Base-by-base conservation (phyloP, 208 protist genomes). In the Trypanosoma theileri region DNA sequence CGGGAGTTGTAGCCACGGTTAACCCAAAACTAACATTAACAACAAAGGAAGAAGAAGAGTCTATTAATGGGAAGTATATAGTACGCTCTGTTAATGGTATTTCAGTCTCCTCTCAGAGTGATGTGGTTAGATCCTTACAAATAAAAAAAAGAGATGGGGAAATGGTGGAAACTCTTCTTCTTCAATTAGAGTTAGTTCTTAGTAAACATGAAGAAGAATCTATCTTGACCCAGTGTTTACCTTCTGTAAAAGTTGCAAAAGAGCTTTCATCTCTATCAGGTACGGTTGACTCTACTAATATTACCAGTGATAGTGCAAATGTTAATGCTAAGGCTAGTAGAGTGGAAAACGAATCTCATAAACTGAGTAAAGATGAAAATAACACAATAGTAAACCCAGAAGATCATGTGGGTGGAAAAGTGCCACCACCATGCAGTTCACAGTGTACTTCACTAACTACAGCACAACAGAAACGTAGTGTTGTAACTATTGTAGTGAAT, bases 401-500 rank as follows among this genome's bases (percentile, higher is more conserved):
- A 31, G 19, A 42, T 41, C 3, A 45, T 17, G 13, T 9, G 6
- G 16, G 8, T 35, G 8, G 46, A 9, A 31, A 16, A 0, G 12
- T 44, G 48, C 75, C 66, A 54, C 73, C 24, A 41, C 53, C 40
- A 51, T 60, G 45, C 24, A 81, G 57, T 54, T 73, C 42, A 46
- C 80, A 28, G 59, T 73, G 28, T 48, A 67, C 11, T 35, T 71
- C 59, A 8, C 56, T 88, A n/a, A 84, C 77, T 4, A 22, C 56
- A 0, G 62, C 14, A 12, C 77, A 89, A 71, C 68, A 67, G 10
- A 65, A 69, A 10, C 66, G 74, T 24, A 78, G 76, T 66, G 21
- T 82, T 73, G 61, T 87, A n/a, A 92, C 86, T 6, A 62, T 94
- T 70, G 84, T 85, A 26, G 71, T 94, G 26, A 91, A 92, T 60